Base-by-base conservation (phyloP, 2,329 filamentous ascomycete genomes). In the Apiospora phragmitis region DNA sequence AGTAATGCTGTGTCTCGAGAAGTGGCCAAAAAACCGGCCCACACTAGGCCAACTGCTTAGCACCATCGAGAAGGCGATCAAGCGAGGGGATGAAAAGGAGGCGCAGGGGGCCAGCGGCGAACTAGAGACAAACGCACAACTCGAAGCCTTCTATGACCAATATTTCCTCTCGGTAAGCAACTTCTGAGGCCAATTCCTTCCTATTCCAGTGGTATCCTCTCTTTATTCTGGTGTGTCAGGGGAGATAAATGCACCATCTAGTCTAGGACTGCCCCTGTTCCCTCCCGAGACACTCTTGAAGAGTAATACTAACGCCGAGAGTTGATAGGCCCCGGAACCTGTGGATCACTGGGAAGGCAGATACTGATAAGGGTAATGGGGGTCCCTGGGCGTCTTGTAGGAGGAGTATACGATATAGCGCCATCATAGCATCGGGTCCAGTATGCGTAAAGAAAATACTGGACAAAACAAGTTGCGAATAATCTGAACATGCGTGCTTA, bases 401-500 rank as follows among this genome's bases (percentile, higher is more conserved):
- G 9, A 24, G 11, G 9, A 24, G 11, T 24, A 24, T 26, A 14
- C 3, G n/a, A 21, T 8, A 35, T 21, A 21, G 51, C 29, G 18
- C 0, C 55, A 12, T 62, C 21, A 14, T 32, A 38, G 9, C 29
- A n/a, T n/a, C 3, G n/a, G 9, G 11, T n/a, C 35, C 32, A 38
- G 18, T n/a, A 42, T 47, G n/a, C 9, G 3, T 5, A n/a, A 6
- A 3, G 6, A 38, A 14, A n/a, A 38, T 11, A 35, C 29, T n/a
- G 32, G 9, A 24, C 32, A 62, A 9, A 62, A 62, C 8, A 32
- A 62, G 8, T n/a, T 12, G 32, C 38, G 55, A 62, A 62, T 21
- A 62, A 62, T 38, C 55, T 62, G 55, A 62, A 38, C 55, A 62
- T 62, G 55, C 35, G 32, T 35, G 38, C 55, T 38, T 62, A 62